These are phyloP conservation scores for Leccinum pellstonianum DNA, from an alignment of 768 basidiomycete genomes.

Conservation along the genomic window DNA sequence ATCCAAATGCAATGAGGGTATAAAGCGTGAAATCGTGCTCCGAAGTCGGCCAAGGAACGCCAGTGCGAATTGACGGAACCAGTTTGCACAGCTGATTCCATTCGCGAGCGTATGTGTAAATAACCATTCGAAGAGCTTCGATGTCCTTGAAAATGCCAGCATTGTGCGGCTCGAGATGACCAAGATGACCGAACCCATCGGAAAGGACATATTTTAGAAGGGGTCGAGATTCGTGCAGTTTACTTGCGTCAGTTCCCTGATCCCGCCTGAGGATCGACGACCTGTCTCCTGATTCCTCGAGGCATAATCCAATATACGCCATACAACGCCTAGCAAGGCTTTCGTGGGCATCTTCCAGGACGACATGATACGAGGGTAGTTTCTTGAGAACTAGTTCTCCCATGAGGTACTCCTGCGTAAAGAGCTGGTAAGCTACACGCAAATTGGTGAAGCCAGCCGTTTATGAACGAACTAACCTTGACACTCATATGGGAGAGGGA, in stretches of 20 bases:
- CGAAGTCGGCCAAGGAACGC: slow-evolving; percentile 5
- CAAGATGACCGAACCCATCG: slow-evolving; percentile 11
- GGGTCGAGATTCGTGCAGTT: not conserved
- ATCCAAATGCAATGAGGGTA: slow-evolving; percentile 7
- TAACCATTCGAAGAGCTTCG: not conserved
- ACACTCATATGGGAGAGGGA: too few species aligned
- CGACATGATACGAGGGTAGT: too few species aligned
- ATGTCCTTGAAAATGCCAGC: slow-evolving; percentile 6
- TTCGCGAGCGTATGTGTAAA: not conserved
- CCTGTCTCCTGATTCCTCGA: too few species aligned
- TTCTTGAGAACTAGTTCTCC: not conserved
- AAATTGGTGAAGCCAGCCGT: too few species aligned
- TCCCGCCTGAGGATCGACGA: not conserved
- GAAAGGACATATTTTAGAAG: slow-evolving; percentile 15
- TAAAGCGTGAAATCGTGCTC: slow-evolving; percentile 7
- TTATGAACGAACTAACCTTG: too few species aligned
- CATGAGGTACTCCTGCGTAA: too few species aligned
- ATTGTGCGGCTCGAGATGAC: not conserved
- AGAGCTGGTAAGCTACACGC: too few species aligned
- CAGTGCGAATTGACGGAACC: not conserved
- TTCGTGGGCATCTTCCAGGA: too few species aligned
- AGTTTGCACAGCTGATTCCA: slow-evolving; percentile 4
- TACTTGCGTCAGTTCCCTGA: not conserved
- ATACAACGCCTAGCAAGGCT: too few species aligned
- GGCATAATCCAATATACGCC: too few species aligned